phyloP scores from a whole-genome alignment of 2,329 filamentous ascomycete species.

The Colletotrichum orchidophilum region DNA sequence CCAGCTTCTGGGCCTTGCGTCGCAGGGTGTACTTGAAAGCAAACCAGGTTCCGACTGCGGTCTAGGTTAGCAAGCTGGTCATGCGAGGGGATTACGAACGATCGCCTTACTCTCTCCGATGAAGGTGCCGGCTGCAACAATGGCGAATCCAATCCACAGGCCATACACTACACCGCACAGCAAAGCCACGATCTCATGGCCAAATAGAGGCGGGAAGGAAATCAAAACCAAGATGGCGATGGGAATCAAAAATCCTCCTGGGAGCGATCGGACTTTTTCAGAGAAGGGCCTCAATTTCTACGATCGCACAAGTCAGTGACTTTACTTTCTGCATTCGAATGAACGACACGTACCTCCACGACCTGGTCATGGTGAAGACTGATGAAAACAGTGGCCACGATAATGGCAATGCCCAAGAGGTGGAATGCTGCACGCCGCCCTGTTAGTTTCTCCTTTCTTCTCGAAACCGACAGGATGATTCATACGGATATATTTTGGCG shows the following conservation, averaged over 20 bases:
- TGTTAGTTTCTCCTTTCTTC: not conserved
- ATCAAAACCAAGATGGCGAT: slow-evolving; percentile 49
- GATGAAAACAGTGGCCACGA: slow-evolving; percentile 44
- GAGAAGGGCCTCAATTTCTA: slow-evolving; percentile 45
- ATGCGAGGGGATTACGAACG: too few relatives aligned
- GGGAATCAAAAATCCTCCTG: slow-evolving; percentile 51
- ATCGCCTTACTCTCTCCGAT: slow-evolving; percentile 43
- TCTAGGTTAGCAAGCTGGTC: not conserved
- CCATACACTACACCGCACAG: slow-evolving; percentile 53
- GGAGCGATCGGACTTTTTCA: slow-evolving; percentile 47
- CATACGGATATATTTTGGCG: slow-evolving; percentile 45
- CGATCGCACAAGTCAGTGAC: not conserved
- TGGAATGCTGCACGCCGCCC: slow-evolving; percentile 33
- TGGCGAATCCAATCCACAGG: slow-evolving; percentile 51
- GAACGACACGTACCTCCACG: slow-evolving; percentile 39
- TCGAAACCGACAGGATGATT: not conserved
- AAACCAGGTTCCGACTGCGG: slow-evolving; percentile 48
- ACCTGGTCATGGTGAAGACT: slow-evolving; percentile 50
- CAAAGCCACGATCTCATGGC: slow-evolving; percentile 52
- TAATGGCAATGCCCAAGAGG: slow-evolving; percentile 41
- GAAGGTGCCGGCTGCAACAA: slow-evolving; percentile 52
- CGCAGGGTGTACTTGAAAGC: slow-evolving; percentile 50
- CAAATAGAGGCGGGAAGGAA: slow-evolving; percentile 53
- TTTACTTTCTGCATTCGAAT: too few relatives aligned
- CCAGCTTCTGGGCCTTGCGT: slow-evolving; percentile 46